Evolutionary conservation across 1,284 basidiomycete species (phyloP).

Genomic region (Rhodotorula sp.): DNA sequence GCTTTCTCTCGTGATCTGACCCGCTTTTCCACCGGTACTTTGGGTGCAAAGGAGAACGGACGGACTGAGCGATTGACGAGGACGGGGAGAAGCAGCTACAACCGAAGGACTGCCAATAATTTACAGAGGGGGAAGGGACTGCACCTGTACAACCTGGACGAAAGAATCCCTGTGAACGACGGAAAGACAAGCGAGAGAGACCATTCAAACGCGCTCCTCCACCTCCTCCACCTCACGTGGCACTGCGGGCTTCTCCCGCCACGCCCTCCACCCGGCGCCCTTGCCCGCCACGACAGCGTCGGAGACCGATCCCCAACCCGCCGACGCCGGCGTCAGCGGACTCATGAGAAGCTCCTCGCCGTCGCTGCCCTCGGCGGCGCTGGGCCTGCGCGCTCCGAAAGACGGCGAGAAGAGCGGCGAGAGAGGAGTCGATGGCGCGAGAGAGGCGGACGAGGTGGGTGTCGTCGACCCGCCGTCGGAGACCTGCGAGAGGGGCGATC

Average conservation of each 20-base stretch:
- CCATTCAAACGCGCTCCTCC: background rate
- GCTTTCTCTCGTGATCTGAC: background rate
- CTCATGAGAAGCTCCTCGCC: background rate
- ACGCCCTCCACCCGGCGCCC: background rate
- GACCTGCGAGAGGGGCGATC: background rate
- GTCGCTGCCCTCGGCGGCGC: too few relatives aligned
- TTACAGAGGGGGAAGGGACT: background rate
- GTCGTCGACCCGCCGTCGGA: background rate
- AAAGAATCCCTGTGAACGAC: background rate
- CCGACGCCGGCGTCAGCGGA: conserved; percentile 14
- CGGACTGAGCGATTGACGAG: background rate
- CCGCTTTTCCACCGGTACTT: too few relatives aligned
- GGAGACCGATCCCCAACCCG: background rate
- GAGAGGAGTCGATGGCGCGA: background rate
- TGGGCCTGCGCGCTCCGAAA: background rate
- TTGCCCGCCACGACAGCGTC: background rate
- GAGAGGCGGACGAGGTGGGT: background rate
- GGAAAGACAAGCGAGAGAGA: too few relatives aligned
- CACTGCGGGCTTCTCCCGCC: background rate
- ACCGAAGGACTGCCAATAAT: background rate
- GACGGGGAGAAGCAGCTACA: background rate
- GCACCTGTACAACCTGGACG: background rate
- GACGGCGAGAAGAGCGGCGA: conserved; percentile 1
- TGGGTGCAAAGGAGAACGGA: background rate
- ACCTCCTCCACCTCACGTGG: too few relatives aligned